A percentile compares a stretch with the other conserved stretches of the same genome.
Evolutionary conservation across 257 asterid species (phyloP).

Genomic region (Haberlea rhodopensis): DNA sequence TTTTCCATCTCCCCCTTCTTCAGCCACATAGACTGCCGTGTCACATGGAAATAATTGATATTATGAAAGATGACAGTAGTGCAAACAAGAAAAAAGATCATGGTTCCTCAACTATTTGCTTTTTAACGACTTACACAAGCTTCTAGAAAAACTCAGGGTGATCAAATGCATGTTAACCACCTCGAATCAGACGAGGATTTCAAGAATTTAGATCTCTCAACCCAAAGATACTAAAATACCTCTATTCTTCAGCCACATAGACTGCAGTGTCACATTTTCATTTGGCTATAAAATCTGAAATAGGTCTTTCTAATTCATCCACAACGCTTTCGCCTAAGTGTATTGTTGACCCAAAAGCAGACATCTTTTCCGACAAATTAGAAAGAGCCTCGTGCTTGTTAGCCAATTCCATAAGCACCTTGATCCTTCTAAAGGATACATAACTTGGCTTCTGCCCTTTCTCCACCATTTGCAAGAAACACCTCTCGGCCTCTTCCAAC

Average conservation of each 20-base stretch:
- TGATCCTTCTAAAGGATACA: slow-evolving; percentile 75
- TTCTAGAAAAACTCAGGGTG: no score
- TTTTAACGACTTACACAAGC: no score
- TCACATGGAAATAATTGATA: no score
- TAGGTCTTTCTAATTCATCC: slow-evolving; percentile 43
- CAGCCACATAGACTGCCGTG: no score
- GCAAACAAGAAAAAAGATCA: no score
- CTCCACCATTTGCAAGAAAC: slow-evolving; percentile 89
- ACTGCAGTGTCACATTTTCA: no score
- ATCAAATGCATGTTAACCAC: no score
- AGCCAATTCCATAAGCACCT: slow-evolving; percentile 87
- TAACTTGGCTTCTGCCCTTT: slow-evolving; percentile 82
- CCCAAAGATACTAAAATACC: not conserved
- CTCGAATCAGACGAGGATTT: not conserved
- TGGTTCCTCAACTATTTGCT: no score
- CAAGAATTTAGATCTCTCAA: not conserved
- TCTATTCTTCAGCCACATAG: no score
- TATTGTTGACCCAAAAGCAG: slow-evolving; percentile 45
- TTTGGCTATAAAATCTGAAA: slow-evolving; percentile 30
- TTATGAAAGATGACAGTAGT: no score
- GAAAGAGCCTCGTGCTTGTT: slow-evolving; percentile 49
- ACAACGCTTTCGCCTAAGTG: slow-evolving; percentile 27
- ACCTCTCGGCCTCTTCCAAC: slow-evolving; percentile 73
- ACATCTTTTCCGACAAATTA: slow-evolving; percentile 62
- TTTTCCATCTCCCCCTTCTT: no score